Evolutionary conservation across 2,329 filamentous ascomycete species (phyloP).

Genomic region (Diaporthe sp.): DNA sequence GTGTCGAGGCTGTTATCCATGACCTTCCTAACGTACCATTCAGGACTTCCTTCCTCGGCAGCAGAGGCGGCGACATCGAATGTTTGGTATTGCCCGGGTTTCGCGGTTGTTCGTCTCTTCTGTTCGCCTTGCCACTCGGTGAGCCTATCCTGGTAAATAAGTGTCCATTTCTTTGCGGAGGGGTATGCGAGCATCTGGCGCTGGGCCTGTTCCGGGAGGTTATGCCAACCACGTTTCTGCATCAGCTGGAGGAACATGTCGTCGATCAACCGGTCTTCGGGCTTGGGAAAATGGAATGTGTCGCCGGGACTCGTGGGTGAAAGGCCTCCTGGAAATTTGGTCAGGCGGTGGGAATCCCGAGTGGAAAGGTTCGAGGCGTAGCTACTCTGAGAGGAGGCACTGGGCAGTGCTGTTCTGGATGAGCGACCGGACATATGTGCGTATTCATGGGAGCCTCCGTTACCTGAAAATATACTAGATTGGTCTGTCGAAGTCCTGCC

Average conservation of each 20-base stretch:
- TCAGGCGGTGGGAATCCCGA: constrained; percentile 67
- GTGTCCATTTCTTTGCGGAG: constrained; percentile 94
- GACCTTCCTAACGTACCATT: constrained; percentile 97
- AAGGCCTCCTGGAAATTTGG: constrained; percentile 58
- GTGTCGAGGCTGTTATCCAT: constrained; percentile 95
- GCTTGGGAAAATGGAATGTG: constrained; percentile 73
- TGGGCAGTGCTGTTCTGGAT: constrained; percentile 63
- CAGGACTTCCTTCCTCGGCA: constrained; percentile 94
- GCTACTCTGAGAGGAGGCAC: constrained; percentile 67
- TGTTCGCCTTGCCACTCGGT: constrained; percentile 95
- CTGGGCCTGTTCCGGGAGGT: constrained; percentile 91
- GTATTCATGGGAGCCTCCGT: constrained; percentile 55
- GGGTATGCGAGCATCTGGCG: constrained; percentile 97
- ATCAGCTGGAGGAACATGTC: constrained; percentile 93
- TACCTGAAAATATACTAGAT: constrained; percentile 67
- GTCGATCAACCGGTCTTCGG: constrained; percentile 84
- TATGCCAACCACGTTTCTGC: constrained; percentile 98
- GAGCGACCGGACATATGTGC: constrained; percentile 52
- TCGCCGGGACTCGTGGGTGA: constrained; percentile 52
- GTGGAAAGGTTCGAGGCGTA: constrained; percentile 59
- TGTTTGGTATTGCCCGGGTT: constrained; percentile 76
- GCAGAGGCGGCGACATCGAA: constrained; percentile 76
- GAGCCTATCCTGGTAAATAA: constrained; percentile 94
- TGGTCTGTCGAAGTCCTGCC: constrained; percentile 67
- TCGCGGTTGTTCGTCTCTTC: constrained; percentile 81